Base-by-base conservation (phyloP, 2,329 filamentous ascomycete genomes). In the Conoideocrella luteorostrata region DNA sequence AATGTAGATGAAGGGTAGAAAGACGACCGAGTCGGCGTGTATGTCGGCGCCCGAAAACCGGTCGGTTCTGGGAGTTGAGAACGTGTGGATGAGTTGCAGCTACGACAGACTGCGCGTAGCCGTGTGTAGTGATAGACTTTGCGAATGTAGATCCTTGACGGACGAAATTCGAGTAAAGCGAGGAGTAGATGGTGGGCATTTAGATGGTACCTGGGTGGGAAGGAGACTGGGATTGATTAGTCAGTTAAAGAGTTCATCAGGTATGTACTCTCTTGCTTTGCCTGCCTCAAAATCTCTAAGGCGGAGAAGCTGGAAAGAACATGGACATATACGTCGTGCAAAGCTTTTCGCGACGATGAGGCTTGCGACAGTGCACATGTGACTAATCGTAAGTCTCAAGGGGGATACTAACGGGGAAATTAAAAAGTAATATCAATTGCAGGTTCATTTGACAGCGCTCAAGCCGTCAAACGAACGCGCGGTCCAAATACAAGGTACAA, bases 381-480 rank as follows among this genome's bases (percentile, higher is more conserved):
- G 13, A 17, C 11, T 17, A 29, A 4, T 12, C 23, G 15, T 12
- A 39, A 10, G 18, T 7, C 24, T 6, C 33, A 17, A n/a, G n/a
- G 12, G 7, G 12, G n/a, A 13, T 12, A 61, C 78, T 70, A 77
- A 88, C 84, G 72, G 73, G 73, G 67, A 75, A 74, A 72, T 72
- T 77, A 69, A 71, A 68, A 66, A 71, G 62, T 64, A 73, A 70
- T 63, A 69, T 70, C 70, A 69, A 72, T 73, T 90, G 88, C 90
- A 96, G 88, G 88, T 93, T 95, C 90, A 95, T 95, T 88, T 91
- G 88, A 94, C 88, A 90, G 88, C 84, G 65, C 53, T 56, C 50
- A 62, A 70, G 83, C 82, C 86, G 87, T 76, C 88, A 93, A 94
- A 84, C 75, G 88, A 95, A 83, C 88, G 88, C 88, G 88, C 88